Evolutionary conservation across 768 basidiomycete genomes (phyloP), one percentile per base, ranked within the genome.

Genomic region (Lentinula aciculospora): DNA sequence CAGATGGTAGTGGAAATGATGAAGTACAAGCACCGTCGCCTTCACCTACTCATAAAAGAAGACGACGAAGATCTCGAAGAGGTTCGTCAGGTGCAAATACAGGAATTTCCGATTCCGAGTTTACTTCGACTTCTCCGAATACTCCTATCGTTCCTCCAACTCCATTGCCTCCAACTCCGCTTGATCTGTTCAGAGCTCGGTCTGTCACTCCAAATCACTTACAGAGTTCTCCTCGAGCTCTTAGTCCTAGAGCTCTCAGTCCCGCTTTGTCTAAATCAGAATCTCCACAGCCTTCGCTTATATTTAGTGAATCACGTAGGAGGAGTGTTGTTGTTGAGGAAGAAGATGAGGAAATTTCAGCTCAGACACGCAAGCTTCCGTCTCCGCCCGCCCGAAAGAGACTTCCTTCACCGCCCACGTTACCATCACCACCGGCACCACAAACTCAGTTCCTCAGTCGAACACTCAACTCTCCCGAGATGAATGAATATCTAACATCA

Each of bases 291-390:
- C 58, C 53, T 21, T 27, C 58, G 19, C 40, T 45, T 13, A 47
- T 40, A 10, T 39, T 48, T 8, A 53, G 28, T 17, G 39, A 27
- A 27, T 72, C 68, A 36, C 70, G 83, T 62, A 73, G 85, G 62
- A 71, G 88, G 63, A 85, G 87, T 66, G 78, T 87, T 25, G 72
- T 89, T 1, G 77, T 90, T 39, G 88, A 87, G 66, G 84, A 87
- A 56, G 84, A 86, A 42, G 86, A 89, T 37, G 85, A 87, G 56
- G 72, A 75, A 12, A 77, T 81, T 49, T 73, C 75, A 27, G 71
- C 70, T 32, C 75, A 76, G 61, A 72, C 69, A 55, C 71, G 69
- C 27, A 71, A 76, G 19, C 78, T 80, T 21, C 63, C 65, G 32
- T 76, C 81, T 1, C 81, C 77, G 54, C 74, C 75, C 31, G 71